Percentiles rank a stretch among this genome's conserved stretches.
phyloP scores from a whole-genome alignment of 2,329 filamentous ascomycete genomes.

The Ophiognomonia clavigignenti-juglandacearum region DNA sequence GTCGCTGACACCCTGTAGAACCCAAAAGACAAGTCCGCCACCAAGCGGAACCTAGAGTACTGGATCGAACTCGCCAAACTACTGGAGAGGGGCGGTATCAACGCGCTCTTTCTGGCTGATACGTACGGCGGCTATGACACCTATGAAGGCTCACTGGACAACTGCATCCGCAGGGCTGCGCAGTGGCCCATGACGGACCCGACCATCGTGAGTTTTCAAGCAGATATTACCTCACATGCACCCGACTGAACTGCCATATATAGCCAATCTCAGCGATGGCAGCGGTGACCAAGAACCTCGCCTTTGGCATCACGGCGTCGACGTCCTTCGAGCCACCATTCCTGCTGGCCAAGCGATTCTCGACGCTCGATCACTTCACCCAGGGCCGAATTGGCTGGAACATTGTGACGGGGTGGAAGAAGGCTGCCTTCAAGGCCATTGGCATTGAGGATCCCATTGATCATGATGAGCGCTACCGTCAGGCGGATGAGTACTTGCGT shows the following conservation, averaged over 20 bases:
- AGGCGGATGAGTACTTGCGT: constrained; percentile 49
- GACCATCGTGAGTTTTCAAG: constrained; percentile 43
- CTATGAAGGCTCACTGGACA: constrained; percentile 54
- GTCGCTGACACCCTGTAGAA: constrained; percentile 35
- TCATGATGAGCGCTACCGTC: constrained; percentile 47
- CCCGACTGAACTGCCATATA: neutral
- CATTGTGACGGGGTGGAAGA: constrained; percentile 60
- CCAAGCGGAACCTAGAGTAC: constrained; percentile 55
- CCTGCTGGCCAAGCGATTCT: constrained; percentile 57
- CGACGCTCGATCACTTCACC: constrained; percentile 58
- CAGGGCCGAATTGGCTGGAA: constrained; percentile 61
- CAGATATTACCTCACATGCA: neutral
- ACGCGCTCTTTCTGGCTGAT: constrained; percentile 61
- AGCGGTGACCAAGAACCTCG: constrained; percentile 58
- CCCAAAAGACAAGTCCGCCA: constrained; percentile 54
- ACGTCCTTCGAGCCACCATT: constrained; percentile 61
- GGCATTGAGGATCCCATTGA: constrained; percentile 48
- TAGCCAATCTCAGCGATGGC: constrained; percentile 62
- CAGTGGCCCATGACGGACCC: constrained; percentile 65
- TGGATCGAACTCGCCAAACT: constrained; percentile 61
- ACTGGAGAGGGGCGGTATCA: constrained; percentile 57
- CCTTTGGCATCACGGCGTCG: constrained; percentile 58
- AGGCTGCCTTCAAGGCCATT: constrained; percentile 53
- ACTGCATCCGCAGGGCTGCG: constrained; percentile 56
- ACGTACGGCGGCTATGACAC: constrained; percentile 62